Base-by-base conservation (phyloP, 371 early-diverging fungal genomes). In the Mortierella sp. region DNA sequence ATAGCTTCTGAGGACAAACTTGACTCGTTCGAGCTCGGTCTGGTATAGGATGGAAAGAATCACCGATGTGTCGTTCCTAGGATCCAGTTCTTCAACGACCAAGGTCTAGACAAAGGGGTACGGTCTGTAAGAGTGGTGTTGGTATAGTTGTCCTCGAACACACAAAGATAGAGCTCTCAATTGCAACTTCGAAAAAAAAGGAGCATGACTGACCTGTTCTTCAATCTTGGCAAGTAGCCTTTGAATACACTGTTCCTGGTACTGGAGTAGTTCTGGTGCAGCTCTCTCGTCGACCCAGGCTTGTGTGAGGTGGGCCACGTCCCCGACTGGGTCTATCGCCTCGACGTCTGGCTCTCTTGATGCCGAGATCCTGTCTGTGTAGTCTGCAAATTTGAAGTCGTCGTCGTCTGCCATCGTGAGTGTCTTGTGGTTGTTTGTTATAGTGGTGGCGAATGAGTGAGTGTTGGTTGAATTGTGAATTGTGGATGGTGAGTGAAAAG, bases 11-110 rank as follows among this genome's bases (percentile, higher is more conserved):
- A 97, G 80, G 0, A 97, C 75, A 84, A 93, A 97, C 83, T 95
- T 95, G 55, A 96, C 90, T 16, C 97, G 90, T 83, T 97, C 97
- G 41, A 96, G 91, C 83, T 97, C 97, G 56, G 95, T 95, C 78
- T 94, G 93, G 73, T 93, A 93, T 18, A 97, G 75, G 81, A 95
- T 93, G 24, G 90, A 89, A 1, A 92, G 83, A 65, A 96, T 79
- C 55, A 86, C 75, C 14, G 77, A 46, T 0, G 82, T 79, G 70
- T 86, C 86, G 29, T 75, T 77, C 48, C 82, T 79, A 11, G 82
- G 43, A 63, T 86, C 86, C 55, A 82, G 73, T 4, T 86, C 86
- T 38, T 86, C 86, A 72, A 86, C 79, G 8, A 60, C 32, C 14
- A 41, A 77, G 8, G 76, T 78, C 77, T 76, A 56, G 4, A 35